Base-by-base conservation (phyloP, 2,329 filamentous ascomycete genomes). In the Claviceps sp. region DNA sequence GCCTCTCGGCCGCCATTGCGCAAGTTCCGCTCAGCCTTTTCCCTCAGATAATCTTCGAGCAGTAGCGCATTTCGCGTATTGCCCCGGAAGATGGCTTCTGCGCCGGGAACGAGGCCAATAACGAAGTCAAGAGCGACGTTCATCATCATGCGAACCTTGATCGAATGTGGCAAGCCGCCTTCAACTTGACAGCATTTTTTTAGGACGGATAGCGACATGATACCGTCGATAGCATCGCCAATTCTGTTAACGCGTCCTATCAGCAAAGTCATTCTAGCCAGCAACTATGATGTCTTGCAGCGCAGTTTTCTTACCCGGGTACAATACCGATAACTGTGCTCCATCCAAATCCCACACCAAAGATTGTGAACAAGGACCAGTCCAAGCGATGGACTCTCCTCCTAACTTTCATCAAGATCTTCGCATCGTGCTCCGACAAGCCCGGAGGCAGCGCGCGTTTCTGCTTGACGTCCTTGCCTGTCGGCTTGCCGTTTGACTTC, bases 321-420 rank as follows among this genome's bases (percentile, higher is more conserved):
- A 97, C 68, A 7, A 97, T 64, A 14, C 84, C 93, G 60, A 97
- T 87, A 53, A 95, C 78, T 59, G 84, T 86, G 49, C 86, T 81
- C 88, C 89, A 96, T 51, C 93, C 93, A 63, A 97, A 90, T 53
- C 83, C 80, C 53, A 95, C 77, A 44, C 89, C 88, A 57, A 85
- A 79, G 62, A 88, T 79, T 62, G 79, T 89, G 72, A 91, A 94
- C 5, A 95, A 78, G 51, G 78, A 80, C 73, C 88, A 85, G 67
- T 97, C 93, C 26, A 96, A 79, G 39, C 81, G 78, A 68, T 95
- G 95, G 37, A 93, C 89, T 53, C 85, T 78, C 60, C 85, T 79
- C 67, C 95, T 91, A 59, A 95, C 88, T 60, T 85, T 85, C 59
- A 85, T 94, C 56, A 97, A 80, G 58, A 96, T 75, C 56, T 85